Percentiles rank a stretch among this genome's conserved stretches.
These are phyloP conservation scores for Erigeron philadelphicus DNA, from an alignment of 140 eudicot genomes.

Conservation along the genomic window DNA sequence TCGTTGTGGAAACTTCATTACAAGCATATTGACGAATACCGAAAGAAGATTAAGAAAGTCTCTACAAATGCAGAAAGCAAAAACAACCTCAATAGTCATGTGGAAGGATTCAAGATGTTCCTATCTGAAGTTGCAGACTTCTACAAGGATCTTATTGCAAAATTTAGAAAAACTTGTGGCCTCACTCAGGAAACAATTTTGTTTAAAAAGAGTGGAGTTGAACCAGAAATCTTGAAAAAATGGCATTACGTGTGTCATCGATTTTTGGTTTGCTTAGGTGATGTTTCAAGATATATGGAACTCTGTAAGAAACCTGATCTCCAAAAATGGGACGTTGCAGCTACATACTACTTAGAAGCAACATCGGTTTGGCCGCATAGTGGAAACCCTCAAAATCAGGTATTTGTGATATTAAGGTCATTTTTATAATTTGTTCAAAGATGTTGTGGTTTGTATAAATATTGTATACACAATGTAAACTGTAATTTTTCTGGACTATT, in stretches of 20 bases:
- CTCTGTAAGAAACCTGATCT: constrained; percentile 50
- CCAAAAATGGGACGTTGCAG: constrained; percentile 72
- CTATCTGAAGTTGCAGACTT: constrained; percentile 69
- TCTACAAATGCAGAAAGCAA: constrained; percentile 34
- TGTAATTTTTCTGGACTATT: constrained; percentile 15
- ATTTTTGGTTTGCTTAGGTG: constrained; percentile 79
- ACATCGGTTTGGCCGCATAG: constrained; percentile 68
- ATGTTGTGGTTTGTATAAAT: constrained; percentile 4
- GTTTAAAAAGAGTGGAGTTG: constrained; percentile 30
- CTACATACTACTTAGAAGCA: constrained; percentile 70
- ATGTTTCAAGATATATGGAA: constrained; percentile 83
- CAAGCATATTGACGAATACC: constrained; percentile 77
- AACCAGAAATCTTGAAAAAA: constrained; percentile 35
- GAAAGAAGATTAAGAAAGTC: constrained; percentile 50
- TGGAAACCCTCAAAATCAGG: constrained; percentile 99
- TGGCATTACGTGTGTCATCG: constrained; percentile 59
- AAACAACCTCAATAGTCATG: constrained; percentile 37
- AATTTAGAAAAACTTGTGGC: constrained; percentile 44
- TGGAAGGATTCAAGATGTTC: constrained; percentile 62
- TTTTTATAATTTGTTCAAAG: neutral
- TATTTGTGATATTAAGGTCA: constrained; percentile 23
- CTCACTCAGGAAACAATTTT: constrained; percentile 33
- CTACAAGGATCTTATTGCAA: constrained; percentile 54
- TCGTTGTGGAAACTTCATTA: constrained; percentile 89
- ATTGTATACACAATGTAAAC: neutral